Conservation (phyloP, 139 green algal genomes). For the Raphidocelis subcapitata region DNA sequence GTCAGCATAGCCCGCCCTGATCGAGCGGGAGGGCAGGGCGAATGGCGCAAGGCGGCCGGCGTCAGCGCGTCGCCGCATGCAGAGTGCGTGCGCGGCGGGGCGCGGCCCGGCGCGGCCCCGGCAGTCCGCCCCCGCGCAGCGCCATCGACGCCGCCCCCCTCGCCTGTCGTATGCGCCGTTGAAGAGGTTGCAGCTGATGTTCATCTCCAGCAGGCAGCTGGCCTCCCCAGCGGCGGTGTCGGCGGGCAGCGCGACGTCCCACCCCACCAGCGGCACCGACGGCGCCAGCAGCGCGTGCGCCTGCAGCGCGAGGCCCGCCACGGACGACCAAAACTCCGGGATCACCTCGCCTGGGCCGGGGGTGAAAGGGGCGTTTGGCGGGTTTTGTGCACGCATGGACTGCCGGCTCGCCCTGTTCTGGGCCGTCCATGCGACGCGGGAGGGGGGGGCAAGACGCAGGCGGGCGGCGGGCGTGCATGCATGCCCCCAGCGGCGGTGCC, state of each 20-base stretch:
- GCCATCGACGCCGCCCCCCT: background rate
- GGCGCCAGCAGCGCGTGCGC: conserved; percentile 17
- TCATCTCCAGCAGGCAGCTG: conserved; percentile 32
- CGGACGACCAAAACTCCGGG: background rate
- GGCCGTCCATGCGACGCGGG: no score
- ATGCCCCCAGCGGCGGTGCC: background rate
- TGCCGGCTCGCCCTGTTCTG: no score
- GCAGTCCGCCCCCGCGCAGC: no score
- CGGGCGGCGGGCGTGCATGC: background rate
- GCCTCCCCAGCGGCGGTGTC: background rate
- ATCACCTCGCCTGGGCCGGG: background rate
- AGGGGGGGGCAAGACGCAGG: background rate
- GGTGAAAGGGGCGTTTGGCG: no score
- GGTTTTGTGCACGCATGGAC: no score
- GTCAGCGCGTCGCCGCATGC: background rate
- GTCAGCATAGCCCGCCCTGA: no score
- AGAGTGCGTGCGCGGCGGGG: no score
- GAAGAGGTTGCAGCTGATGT: conserved; percentile 42
- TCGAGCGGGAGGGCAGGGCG: no score
- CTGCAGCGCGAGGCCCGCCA: background rate
- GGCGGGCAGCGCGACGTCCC: conserved; percentile 35
- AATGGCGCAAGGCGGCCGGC: background rate
- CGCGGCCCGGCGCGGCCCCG: no score
- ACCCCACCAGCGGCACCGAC: conserved; percentile 32
- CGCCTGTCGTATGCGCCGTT: conserved; percentile 16